phyloP scores from a whole-genome alignment of 2,329 filamentous ascomycete genomes.

The Davidsoniella neocaledoniae region DNA sequence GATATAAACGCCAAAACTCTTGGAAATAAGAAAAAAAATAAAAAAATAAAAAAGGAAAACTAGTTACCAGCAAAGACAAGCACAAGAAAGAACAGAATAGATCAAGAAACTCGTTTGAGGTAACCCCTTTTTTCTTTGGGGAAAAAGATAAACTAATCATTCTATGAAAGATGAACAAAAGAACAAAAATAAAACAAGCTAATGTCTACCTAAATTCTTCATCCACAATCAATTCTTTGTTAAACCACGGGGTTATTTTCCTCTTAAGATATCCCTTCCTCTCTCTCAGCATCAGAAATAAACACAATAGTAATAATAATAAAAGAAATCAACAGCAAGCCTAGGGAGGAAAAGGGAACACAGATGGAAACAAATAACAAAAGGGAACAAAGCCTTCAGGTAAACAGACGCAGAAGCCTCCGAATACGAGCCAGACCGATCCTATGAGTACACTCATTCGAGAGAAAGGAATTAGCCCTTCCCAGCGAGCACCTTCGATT shows the following conservation, averaged over 20 bases:
- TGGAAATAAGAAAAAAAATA: neutral
- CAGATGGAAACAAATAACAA: too few species aligned
- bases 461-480: too few species aligned
- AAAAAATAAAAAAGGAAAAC: neutral
- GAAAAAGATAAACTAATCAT: constrained; percentile 1
- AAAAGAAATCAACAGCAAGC: too few species aligned
- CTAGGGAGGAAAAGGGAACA: too few species aligned
- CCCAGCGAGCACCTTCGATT: too few species aligned
- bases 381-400: too few species aligned
- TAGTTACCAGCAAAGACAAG: neutral
- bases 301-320: too few species aligned
- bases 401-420: too few species aligned
- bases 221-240: neutral
- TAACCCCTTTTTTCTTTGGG: neutral
- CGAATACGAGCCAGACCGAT: too few species aligned
- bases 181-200: constrained; percentile 4
- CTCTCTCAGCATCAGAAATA: too few species aligned
- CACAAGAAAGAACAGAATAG: neutral
- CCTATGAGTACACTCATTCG: too few species aligned
- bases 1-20: constrained; percentile 6
- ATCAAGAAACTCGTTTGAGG: neutral
- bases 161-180: constrained; percentile 3
- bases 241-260: neutral
- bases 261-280: neutral
- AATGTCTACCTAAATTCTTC: constrained; percentile 1